Evolutionary conservation across 805 yeast species (phyloP).

Genomic region (Metschnikowia santaceciliae): DNA sequence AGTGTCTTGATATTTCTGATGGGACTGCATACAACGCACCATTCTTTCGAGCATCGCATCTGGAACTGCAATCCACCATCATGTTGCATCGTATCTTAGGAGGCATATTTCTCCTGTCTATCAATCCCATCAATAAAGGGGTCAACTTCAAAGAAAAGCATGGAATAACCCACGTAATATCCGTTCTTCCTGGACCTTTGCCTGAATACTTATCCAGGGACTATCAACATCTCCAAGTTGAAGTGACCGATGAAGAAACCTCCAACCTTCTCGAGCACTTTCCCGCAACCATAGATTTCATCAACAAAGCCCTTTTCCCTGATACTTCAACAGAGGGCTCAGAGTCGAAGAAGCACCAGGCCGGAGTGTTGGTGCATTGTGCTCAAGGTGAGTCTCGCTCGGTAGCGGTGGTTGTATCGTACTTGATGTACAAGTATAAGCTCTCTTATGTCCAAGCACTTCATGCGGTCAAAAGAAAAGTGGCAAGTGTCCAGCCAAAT

Average conservation of each 20-base stretch:
- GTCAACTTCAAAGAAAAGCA: slow-evolving; percentile 47
- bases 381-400: slow-evolving; percentile 52
- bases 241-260: slow-evolving; percentile 67
- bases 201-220: slow-evolving; percentile 46
- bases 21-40: neutral
- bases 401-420: slow-evolving; percentile 43
- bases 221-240: slow-evolving; percentile 56
- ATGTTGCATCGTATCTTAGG: slow-evolving; percentile 62
- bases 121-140: slow-evolving; percentile 50
- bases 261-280: slow-evolving; percentile 64
- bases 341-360: slow-evolving; percentile 25
- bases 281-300: slow-evolving; percentile 59
- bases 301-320: slow-evolving; percentile 56
- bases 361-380: slow-evolving; percentile 49
- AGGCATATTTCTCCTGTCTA: slow-evolving; percentile 70
- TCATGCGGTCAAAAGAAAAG: slow-evolving; percentile 68
- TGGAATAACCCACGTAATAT: slow-evolving; percentile 67
- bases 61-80: neutral
- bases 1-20: neutral
- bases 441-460: slow-evolving; percentile 59
- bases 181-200: slow-evolving; percentile 62
- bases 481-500: slow-evolving; percentile 65
- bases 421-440: slow-evolving; percentile 50
- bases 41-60: neutral
- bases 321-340: slow-evolving; percentile 13